These are phyloP conservation scores for Irpex sp. DNA, from an alignment of 1,284 basidiomycete genomes.

Conservation along the genomic window DNA sequence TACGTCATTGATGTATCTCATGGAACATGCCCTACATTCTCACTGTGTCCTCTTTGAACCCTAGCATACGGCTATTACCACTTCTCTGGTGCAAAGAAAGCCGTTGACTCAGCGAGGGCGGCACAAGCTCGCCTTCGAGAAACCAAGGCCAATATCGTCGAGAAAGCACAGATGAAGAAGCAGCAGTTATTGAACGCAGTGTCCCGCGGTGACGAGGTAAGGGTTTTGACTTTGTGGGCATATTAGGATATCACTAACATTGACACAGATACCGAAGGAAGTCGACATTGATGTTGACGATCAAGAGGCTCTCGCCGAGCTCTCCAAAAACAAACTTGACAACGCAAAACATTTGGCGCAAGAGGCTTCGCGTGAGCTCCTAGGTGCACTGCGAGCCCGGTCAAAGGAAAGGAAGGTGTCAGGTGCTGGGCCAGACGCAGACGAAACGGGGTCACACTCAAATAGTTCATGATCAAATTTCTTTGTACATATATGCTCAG, in stretches of 20 bases:
- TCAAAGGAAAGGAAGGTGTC: too few species aligned
- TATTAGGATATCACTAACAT: too few species aligned
- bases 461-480: neutral
- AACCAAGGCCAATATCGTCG: slow-evolving; percentile 32
- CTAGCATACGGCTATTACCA: slow-evolving; percentile 34
- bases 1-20: slow-evolving; percentile 5
- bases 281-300: neutral
- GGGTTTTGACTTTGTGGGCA: neutral
- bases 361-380: too few species aligned
- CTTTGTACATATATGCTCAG: neutral
- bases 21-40: too few species aligned
- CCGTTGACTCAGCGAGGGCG: slow-evolving; percentile 31
- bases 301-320: too few species aligned
- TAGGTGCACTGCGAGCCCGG: too few species aligned
- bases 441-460: too few species aligned
- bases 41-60: too few species aligned
- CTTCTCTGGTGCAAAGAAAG: slow-evolving; percentile 35
- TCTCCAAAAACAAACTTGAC: too few species aligned
- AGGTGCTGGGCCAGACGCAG: too few species aligned
- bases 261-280: neutral
- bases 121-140: slow-evolving; percentile 30
- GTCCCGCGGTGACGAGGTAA: neutral
- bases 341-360: too few species aligned
- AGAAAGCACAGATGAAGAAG: slow-evolving; percentile 22
- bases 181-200: too few species aligned